phyloP scores from a whole-genome alignment of 768 basidiomycete genomes.

The Boletus huronensis region DNA sequence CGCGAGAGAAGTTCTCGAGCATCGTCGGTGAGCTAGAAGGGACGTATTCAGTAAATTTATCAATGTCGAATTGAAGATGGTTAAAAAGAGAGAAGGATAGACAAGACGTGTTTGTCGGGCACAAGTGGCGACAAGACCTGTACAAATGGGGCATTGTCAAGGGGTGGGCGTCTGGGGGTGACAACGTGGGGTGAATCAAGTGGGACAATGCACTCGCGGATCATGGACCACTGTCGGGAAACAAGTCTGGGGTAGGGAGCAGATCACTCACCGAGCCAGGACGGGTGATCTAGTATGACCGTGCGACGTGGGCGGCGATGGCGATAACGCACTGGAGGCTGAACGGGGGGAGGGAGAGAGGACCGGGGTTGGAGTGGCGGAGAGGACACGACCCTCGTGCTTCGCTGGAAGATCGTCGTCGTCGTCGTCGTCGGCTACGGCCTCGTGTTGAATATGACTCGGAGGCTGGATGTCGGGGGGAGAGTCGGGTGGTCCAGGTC shows the following conservation, averaged over 20 bases:
- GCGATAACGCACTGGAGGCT: constrained; percentile 10
- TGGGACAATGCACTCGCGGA: background rate
- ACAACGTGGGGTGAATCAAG: constrained; percentile 11
- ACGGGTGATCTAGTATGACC: constrained; percentile 34
- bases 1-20: constrained; percentile 49
- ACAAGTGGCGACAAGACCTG: constrained; percentile 18
- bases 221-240: constrained; percentile 1
- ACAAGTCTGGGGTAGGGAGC: background rate
- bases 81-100: background rate
- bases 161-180: constrained; percentile 1
- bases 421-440: constrained; percentile 18
- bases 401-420: constrained; percentile 25
- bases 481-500: constrained; percentile 2
- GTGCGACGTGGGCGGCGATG: constrained; percentile 8
- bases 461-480: constrained; percentile 8
- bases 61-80: background rate
- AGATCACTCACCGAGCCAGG: constrained; percentile 26
- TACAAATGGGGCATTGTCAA: constrained; percentile 8
- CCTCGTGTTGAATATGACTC: constrained; percentile 7
- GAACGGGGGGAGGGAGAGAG: constrained; percentile 13
- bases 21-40: constrained; percentile 44
- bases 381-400: constrained; percentile 26
- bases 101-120: background rate
- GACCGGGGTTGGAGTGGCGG: constrained; percentile 8
- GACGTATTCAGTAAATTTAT: constrained; percentile 13